These are phyloP conservation scores for Naegleria gruberi DNA, from an alignment of 208 protist species.

Conservation along the genomic window DNA sequence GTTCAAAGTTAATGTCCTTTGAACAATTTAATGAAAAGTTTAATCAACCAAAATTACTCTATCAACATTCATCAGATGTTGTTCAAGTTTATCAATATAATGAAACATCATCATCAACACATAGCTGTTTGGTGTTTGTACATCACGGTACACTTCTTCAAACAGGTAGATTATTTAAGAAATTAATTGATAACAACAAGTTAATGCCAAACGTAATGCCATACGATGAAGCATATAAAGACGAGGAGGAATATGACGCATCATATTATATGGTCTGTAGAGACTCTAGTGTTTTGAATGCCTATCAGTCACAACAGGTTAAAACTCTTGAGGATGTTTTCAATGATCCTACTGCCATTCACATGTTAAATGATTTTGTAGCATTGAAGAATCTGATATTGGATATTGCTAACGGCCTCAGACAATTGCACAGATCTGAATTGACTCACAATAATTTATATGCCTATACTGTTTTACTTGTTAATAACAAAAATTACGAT, in stretches of 20 bases:
- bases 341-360: background rate
- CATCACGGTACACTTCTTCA: background rate
- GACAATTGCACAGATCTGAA: background rate
- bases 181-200: background rate
- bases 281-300: background rate
- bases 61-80: background rate
- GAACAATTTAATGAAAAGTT: background rate
- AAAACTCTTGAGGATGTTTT: background rate
- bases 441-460: background rate
- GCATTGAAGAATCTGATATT: background rate
- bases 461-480: background rate
- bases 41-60: background rate
- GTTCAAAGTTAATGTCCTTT: background rate
- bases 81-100: background rate
- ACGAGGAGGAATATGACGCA: background rate
- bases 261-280: background rate
- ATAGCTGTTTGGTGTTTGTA: background rate
- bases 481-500: background rate
- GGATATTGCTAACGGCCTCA: background rate
- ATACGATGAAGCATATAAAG: slow-evolving; percentile 3
- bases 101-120: background rate
- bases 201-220: background rate
- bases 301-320: background rate
- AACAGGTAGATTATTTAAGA: background rate
- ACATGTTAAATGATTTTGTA: background rate